phyloP scores from a whole-genome alignment of 139 green algal genomes.

The Micractinium conductrix region DNA sequence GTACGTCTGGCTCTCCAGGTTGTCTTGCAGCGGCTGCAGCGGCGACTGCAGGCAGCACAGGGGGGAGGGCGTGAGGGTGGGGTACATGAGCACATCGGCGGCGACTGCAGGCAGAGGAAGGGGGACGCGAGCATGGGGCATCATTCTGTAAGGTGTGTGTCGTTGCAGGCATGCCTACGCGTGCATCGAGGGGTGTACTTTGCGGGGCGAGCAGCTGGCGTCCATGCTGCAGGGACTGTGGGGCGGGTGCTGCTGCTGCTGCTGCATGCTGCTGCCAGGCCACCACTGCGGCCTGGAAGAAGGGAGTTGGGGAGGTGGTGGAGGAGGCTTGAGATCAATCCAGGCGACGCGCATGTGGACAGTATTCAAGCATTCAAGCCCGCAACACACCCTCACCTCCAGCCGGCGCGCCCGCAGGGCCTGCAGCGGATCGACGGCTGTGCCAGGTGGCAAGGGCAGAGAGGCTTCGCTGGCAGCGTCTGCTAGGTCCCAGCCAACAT shows the following conservation, averaged over 20 bases:
- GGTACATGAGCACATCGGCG: not conserved
- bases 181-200: too few species aligned
- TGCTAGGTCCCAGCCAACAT: not conserved
- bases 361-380: too few species aligned
- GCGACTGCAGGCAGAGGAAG: too few species aligned
- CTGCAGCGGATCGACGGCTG: not conserved
- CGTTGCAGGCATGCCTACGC: too few species aligned
- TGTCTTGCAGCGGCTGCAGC: slow-evolving; percentile 95
- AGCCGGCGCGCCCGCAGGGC: not conserved
- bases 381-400: too few species aligned
- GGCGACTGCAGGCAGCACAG: slow-evolving; percentile 64
- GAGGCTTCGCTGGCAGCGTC: not conserved
- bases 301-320: too few species aligned
- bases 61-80: not conserved
- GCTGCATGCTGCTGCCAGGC: not conserved
- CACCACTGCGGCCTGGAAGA: not conserved
- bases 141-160: too few species aligned
- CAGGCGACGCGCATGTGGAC: too few species aligned
- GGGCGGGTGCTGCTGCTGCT: not conserved
- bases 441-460: not conserved
- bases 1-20: slow-evolving; percentile 96
- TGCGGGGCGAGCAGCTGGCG: too few species aligned
- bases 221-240: not conserved
- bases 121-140: too few species aligned
- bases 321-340: too few species aligned